phyloP scores from a whole-genome alignment of 1,284 basidiomycete genomes.

The Ustilago bromivora region DNA sequence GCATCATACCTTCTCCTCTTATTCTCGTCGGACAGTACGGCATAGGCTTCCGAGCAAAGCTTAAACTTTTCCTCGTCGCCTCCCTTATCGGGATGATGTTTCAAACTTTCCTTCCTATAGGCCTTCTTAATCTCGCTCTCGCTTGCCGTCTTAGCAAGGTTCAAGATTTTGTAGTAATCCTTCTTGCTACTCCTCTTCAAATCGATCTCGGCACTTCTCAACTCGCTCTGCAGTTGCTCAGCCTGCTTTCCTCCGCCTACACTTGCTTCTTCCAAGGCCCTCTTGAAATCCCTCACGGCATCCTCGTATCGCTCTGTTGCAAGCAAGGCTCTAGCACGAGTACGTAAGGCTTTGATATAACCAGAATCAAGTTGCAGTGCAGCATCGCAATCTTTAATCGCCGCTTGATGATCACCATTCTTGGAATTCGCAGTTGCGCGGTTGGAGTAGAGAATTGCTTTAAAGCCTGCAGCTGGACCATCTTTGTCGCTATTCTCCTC shows the following conservation, averaged over 20 bases:
- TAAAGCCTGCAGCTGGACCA: constrained; percentile 58
- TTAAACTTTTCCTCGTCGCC: constrained; percentile 70
- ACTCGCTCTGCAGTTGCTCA: constrained; percentile 76
- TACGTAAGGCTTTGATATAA: constrained; percentile 86
- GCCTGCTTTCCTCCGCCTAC: constrained; percentile 72
- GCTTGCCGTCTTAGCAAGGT: constrained; percentile 78
- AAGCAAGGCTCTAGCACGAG: constrained; percentile 82
- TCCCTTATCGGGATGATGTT: constrained; percentile 69
- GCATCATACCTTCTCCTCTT: constrained; percentile 67
- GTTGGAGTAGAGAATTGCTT: constrained; percentile 82
- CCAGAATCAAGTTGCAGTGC: constrained; percentile 77
- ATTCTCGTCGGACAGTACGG: constrained; percentile 59
- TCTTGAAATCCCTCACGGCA: constrained; percentile 81
- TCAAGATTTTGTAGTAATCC: constrained; percentile 83
- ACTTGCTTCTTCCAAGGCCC: constrained; percentile 77
- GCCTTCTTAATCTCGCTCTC: constrained; percentile 84
- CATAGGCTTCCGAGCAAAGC: constrained; percentile 66
- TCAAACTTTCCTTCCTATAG: constrained; percentile 63
- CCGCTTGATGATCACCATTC: constrained; percentile 77
- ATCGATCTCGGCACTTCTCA: constrained; percentile 61
- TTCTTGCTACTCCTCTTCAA: constrained; percentile 67
- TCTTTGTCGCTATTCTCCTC: constrained; percentile 50
- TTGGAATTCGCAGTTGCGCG: constrained; percentile 83
- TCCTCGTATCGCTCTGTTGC: constrained; percentile 81
- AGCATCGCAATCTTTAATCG: constrained; percentile 78